phyloP scores from a whole-genome alignment of 106 monocot genomes.

The Apostasia ramifera region DNA sequence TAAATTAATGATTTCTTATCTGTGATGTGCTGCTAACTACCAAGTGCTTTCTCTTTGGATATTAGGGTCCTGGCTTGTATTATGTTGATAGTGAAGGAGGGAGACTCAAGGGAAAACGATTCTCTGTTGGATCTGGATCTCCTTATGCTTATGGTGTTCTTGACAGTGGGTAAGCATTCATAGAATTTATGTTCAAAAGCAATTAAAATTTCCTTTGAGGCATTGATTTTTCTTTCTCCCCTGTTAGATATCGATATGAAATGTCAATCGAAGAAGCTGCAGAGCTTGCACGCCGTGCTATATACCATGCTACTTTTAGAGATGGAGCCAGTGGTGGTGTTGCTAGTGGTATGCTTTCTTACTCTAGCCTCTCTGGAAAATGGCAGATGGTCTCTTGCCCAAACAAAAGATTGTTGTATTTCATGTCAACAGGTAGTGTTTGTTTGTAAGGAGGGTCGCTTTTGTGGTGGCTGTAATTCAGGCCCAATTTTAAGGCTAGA shows the following conservation, averaged over 20 bases:
- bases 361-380: too few relatives aligned
- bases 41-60: slow-evolving; percentile 8
- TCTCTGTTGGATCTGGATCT: slow-evolving; percentile 77
- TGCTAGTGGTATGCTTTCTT: slow-evolving; percentile 47
- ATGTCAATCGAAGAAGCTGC: slow-evolving; percentile 72
- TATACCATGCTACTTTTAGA: slow-evolving; percentile 79
- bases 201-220: too few relatives aligned
- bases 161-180: slow-evolving; percentile 39
- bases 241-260: slow-evolving; percentile 46
- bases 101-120: slow-evolving; percentile 58
- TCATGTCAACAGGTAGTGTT: too few relatives aligned
- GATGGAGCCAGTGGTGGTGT: slow-evolving; percentile 82
- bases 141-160: slow-evolving; percentile 76
- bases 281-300: slow-evolving; percentile 66
- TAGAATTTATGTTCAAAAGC: not conserved
- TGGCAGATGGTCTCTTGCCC: too few relatives aligned
- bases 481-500: too few relatives aligned
- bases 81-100: slow-evolving; percentile 84
- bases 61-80: slow-evolving; percentile 59
- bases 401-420: too few relatives aligned
- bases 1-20: too few relatives aligned
- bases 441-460: too few relatives aligned
- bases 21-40: too few relatives aligned
- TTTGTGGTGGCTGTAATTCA: too few relatives aligned
- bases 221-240: not conserved